A percentile compares a stretch with the other conserved stretches of the same genome.
Conservation (phyloP, 768 basidiomycete genomes). For the Pholiota microspora region DNA sequence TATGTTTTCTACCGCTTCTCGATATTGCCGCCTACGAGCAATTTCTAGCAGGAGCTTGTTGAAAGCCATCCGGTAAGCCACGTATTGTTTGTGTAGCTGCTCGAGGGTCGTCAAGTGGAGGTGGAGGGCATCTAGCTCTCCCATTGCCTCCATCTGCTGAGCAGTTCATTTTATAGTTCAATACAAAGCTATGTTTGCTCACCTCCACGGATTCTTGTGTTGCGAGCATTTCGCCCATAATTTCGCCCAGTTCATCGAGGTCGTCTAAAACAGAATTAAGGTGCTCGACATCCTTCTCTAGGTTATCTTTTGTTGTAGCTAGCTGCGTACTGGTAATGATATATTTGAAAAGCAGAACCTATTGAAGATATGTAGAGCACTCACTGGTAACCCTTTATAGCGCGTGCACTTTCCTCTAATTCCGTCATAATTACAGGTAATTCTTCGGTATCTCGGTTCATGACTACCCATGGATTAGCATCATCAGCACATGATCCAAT, state of each 20-base stretch:
- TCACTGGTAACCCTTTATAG: conserved; percentile 59
- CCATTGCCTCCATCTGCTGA: conserved; percentile 47
- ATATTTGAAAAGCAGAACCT: neutral
- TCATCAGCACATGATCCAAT: neutral
- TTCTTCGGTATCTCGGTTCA: conserved; percentile 80
- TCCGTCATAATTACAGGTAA: conserved; percentile 73
- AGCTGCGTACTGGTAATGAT: conserved; percentile 55
- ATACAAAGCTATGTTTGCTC: neutral
- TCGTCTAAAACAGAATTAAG: conserved; percentile 54
- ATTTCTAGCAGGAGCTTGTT: conserved; percentile 74
- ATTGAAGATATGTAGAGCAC: conserved; percentile 19
- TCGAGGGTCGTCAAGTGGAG: conserved; percentile 61
- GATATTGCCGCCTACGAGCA: conserved; percentile 62
- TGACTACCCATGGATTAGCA: conserved; percentile 41
- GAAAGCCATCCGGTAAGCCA: conserved; percentile 71
- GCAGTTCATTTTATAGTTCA: neutral
- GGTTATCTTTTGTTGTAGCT: conserved; percentile 36
- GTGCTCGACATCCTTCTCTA: conserved; percentile 47
- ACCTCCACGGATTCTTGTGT: conserved; percentile 73
- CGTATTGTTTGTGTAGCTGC: conserved; percentile 63
- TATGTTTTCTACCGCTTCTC: conserved; percentile 62
- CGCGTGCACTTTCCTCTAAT: conserved; percentile 54
- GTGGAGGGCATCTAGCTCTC: conserved; percentile 54
- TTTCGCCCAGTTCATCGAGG: conserved; percentile 74
- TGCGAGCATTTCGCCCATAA: conserved; percentile 76